phyloP scores from a whole-genome alignment of 352 stramenopile species.

The Pythium brassicae region DNA sequence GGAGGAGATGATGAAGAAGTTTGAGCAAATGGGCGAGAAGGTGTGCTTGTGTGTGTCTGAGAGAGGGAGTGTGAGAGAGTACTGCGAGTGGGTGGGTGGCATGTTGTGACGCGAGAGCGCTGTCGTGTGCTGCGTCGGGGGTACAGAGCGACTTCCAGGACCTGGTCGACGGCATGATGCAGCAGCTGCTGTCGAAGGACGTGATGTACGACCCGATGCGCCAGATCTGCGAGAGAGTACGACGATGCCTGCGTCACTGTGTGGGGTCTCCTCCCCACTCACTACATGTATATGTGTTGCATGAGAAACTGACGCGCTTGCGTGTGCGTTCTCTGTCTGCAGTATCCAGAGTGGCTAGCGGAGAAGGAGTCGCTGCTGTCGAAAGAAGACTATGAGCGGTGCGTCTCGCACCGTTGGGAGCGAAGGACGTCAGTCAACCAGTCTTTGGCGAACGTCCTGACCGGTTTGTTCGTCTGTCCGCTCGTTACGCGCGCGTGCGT shows the following conservation, averaged over 20 bases:
- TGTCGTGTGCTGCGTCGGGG: neutral
- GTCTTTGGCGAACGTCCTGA: no score
- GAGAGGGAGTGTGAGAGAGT: no score
- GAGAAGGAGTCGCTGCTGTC: constrained; percentile 88
- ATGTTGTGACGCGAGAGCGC: no score
- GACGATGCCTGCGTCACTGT: no score
- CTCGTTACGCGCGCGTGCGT: neutral
- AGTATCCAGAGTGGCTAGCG: constrained; percentile 97
- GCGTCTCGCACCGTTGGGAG: neutral
- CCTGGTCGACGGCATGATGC: constrained; percentile 97
- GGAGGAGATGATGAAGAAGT: constrained; percentile 95
- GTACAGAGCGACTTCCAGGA: constrained; percentile 85
- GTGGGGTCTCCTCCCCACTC: no score
- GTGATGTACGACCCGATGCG: constrained; percentile 99
- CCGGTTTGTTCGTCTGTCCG: neutral
- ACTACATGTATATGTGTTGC: no score
- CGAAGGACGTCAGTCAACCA: no score
- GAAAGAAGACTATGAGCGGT: constrained; percentile 91
- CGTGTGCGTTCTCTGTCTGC: neutral
- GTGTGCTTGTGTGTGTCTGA: constrained; percentile 19
- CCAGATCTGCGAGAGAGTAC: constrained; percentile 87
- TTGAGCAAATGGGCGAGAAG: constrained; percentile 94
- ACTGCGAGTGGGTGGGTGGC: no score
- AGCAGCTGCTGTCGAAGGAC: constrained; percentile 96
- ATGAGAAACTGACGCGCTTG: neutral